A percentile compares a stretch with the other conserved stretches of the same genome.
Evolutionary conservation across 2,329 filamentous ascomycete species (phyloP).

Genomic region (Talaromyces albobiverticillius): DNA sequence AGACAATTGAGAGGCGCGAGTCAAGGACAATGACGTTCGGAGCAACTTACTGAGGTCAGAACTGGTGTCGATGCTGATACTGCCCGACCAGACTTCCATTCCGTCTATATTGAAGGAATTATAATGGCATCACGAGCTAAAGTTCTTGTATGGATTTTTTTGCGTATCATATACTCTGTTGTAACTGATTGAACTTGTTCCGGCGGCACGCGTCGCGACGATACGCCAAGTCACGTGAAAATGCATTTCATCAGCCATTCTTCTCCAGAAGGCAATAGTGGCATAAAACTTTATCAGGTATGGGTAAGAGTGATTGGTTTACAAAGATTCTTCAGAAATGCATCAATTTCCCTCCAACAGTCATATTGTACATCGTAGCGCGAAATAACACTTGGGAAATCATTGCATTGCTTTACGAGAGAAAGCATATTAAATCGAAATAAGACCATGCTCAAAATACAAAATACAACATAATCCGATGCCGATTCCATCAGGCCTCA

Average conservation of each 20-base stretch:
- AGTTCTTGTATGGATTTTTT: neutral
- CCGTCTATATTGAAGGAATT: constrained; percentile 14
- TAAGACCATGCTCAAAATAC: neutral
- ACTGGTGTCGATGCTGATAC: constrained; percentile 26
- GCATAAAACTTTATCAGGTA: neutral
- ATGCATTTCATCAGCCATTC: neutral
- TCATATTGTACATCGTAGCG: constrained; percentile 9
- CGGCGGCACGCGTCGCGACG: constrained; percentile 5
- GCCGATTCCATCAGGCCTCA: neutral
- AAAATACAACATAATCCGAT: neutral
- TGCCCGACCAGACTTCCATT: constrained; percentile 40
- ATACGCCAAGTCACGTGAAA: constrained; percentile 13
- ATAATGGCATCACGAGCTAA: neutral
- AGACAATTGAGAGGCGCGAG: no score
- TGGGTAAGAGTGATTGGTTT: neutral
- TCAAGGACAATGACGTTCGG: neutral
- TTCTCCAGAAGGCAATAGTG: neutral
- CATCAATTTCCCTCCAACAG: neutral
- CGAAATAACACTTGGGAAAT: neutral
- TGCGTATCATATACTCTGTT: neutral
- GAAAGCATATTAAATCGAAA: neutral
- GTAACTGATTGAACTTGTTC: neutral
- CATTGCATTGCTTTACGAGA: neutral
- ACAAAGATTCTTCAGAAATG: neutral
- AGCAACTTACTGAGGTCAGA: constrained; percentile 9